phyloP scores from a whole-genome alignment of 306 rosid genomes.

The Pachyrhizus erosus region DNA sequence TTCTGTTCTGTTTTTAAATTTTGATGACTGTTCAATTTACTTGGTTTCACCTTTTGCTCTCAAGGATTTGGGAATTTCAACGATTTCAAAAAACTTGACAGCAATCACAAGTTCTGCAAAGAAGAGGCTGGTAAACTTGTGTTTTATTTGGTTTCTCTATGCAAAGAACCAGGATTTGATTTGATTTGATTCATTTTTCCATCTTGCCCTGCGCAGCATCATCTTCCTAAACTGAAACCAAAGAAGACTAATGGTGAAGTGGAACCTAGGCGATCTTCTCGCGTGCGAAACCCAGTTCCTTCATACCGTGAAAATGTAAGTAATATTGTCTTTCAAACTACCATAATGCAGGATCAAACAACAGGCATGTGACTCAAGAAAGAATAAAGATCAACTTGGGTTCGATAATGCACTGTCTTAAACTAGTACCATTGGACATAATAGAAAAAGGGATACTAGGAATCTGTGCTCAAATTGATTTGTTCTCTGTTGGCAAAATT shows the following conservation, averaged over 20 bases:
- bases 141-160: constrained; percentile 1
- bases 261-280: constrained; percentile 4
- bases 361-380: not conserved
- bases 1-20: not conserved
- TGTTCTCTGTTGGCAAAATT: not conserved
- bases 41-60: not conserved
- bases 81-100: constrained; percentile 61
- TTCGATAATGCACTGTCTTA: not conserved
- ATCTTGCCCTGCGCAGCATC: constrained; percentile 46
- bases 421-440: not conserved
- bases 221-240: constrained; percentile 39
- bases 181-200: not conserved
- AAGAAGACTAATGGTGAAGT: not conserved
- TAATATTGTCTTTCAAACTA: not conserved
- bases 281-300: not conserved
- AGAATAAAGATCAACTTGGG: not conserved
- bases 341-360: not conserved
- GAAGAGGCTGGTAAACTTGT: constrained; percentile 56
- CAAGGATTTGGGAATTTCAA: constrained; percentile 72
- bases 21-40: not conserved
- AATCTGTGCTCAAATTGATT: not conserved
- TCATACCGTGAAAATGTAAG: not conserved
- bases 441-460: not conserved
- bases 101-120: constrained; percentile 51
- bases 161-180: not conserved